These are phyloP conservation scores for Chrysoporthe cubensis DNA, from an alignment of 2,329 filamentous ascomycete genomes.

Conservation along the genomic window DNA sequence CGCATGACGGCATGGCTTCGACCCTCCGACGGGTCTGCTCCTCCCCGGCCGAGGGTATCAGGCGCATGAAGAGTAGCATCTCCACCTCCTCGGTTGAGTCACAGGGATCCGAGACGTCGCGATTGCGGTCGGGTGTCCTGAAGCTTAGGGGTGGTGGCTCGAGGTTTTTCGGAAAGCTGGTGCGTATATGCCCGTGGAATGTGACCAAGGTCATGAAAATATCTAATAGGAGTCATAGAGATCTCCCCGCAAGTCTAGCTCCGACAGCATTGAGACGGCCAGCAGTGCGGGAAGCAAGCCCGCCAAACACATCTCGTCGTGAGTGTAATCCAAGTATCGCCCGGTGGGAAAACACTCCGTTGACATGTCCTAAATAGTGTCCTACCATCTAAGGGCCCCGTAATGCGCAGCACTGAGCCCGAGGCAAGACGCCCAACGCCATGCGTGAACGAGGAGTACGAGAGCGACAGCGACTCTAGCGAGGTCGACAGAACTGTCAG, in stretches of 20 bases:
- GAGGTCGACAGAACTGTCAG: not conserved
- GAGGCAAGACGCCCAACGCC: not conserved
- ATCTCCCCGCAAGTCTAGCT: not conserved
- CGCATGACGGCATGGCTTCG: not conserved
- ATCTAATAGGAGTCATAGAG: not conserved
- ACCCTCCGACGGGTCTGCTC: not conserved
- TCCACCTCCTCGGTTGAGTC: not conserved
- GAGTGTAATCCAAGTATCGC: not conserved
- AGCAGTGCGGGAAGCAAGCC: not conserved
- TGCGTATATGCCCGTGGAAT: not conserved
- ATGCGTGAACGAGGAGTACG: not conserved
- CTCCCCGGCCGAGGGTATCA: not conserved
- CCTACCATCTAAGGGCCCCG: not conserved
- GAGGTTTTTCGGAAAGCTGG: not conserved
- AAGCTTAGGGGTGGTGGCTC: not conserved
- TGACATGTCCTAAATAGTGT: not conserved
- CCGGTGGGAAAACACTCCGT: not conserved
- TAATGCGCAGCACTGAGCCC: not conserved
- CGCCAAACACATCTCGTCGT: not conserved
- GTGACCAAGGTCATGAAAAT: not conserved
- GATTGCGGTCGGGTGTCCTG: not conserved
- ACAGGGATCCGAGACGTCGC: not conserved
- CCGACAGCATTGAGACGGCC: not conserved
- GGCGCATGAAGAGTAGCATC: not conserved
- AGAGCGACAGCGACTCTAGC: not conserved